Base-by-base conservation (phyloP, 805 yeast species). In the Myxozyma neglecta region DNA sequence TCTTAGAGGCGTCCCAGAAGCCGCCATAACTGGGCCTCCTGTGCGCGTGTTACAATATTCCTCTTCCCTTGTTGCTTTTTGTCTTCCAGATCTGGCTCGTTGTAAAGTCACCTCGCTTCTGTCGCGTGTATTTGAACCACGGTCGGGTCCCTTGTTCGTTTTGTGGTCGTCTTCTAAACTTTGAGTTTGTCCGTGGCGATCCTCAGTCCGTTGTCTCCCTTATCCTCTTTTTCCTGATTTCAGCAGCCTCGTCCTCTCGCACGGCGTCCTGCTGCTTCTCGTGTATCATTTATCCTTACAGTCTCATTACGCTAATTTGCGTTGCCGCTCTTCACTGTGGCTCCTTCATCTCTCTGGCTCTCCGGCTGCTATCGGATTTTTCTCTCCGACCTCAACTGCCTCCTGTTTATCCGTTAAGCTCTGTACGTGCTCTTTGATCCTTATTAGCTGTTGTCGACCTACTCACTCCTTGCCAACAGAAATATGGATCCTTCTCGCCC, bases 21-120 rank as follows among this genome's bases (percentile, higher is more conserved):
- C 72, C 72, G 60, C 72, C 72, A 62, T 70, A 70, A 70, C 55
- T 69, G 37, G 39, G 32, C 37, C 11, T 16, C 14, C 51, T 34
- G 29, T 40, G 29, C 37, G 50, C 34, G 35, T n/a, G 18, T 39
- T n/a, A 39, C n/a, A 3, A 39, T 39, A 39, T 39, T n/a, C 42
- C 6, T 39, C 42, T n/a, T 39, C 42, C 42, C n/a, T 13, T 20
- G 46, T 16, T 42, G 24, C 46, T 42, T 42, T n/a, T 42, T 42
- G 24, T 3, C 46, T 16, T 14, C 2, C 5, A 24, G 5, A 24
- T 24, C 29, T 24, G 29, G 29, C 29, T 24, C 5, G 29, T 24
- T 24, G 29, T 24, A 24, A 24, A 24, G 29, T 24, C 29, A 24
- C 29, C 29, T 24, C 5, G 29, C 29, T 24, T 16, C 46, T 16